phyloP scores from a whole-genome alignment of 352 stramenopile species.

The Phytophthora boehmeriae region DNA sequence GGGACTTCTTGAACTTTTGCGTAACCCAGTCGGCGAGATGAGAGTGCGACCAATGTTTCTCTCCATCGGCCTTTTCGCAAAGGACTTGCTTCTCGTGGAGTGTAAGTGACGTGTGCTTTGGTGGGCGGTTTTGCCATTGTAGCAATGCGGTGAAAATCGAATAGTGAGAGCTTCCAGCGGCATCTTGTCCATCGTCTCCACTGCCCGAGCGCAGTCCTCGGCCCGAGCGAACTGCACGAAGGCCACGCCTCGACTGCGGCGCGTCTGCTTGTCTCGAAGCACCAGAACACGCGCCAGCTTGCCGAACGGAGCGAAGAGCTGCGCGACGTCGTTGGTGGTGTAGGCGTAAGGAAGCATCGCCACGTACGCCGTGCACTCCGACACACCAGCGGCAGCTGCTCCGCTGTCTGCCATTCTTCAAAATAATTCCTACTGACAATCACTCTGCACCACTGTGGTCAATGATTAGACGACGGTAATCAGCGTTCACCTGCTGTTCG shows the following conservation, averaged over 20 bases:
- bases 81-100: too few species aligned
- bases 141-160: too few species aligned
- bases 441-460: too few species aligned
- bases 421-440: too few species aligned
- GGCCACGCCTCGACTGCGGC: conserved; percentile 75
- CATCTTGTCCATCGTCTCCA: conserved; percentile 62
- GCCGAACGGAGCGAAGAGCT: conserved; percentile 82
- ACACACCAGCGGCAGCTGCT: conserved; percentile 5
- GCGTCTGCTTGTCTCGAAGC: conserved; percentile 75
- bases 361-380: conserved; percentile 78
- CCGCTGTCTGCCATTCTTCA: not conserved
- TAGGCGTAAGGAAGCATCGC: conserved; percentile 89
- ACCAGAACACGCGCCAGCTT: conserved; percentile 80
- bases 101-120: too few species aligned
- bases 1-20: too few species aligned
- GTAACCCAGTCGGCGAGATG: too few species aligned
- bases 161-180: conserved; percentile 71
- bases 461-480: too few species aligned
- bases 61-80: too few species aligned
- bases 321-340: conserved; percentile 87
- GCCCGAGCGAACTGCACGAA: conserved; percentile 87
- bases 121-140: too few species aligned
- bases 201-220: conserved; percentile 60
- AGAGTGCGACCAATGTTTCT: too few species aligned
- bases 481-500: too few species aligned